Base-by-base conservation (phyloP, 106 monocot genomes). In the Acanthochlamys bracteata region DNA sequence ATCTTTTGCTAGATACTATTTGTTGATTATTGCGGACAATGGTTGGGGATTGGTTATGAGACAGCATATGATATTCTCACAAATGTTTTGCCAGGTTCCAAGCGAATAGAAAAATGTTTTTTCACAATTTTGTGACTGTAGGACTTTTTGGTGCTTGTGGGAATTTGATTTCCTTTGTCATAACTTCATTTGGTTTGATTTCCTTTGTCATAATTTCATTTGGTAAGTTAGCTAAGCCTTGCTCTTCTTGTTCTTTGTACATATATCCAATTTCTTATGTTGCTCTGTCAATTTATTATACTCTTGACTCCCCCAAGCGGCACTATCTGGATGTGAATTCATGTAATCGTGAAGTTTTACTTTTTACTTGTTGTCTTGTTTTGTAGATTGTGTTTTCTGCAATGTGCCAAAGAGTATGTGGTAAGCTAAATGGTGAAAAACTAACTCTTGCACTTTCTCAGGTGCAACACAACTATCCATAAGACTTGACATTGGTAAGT, bases 71-170 rank as follows among this genome's bases (percentile, higher is more conserved):
- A 49, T 49, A 8, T 49, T 49, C 49, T 49, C 17, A 14, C 17
- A 1, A 17, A 49, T 17, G 17, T 10, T 17, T 49, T 17, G 49
- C 20, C 84, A 86, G 91, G 76, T 91, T 91, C 55, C 91, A 86
- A 70, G 91, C 86, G n/a, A 86, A 86, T 68, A 91, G 86, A 80
- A 91, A 91, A 49, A 83, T 80, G 58, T 91, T 91, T 66, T 91
- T 91, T 46, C 86, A 75, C 65, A 91, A 91, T 67, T 86, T 91
- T 54, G 71, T 66, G n/a, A 84, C 81, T 61, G 86, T 91, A 67
- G 68, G 61, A 21, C 60, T 91, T 25, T 86, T 91, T 74, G 91
- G 91, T 76, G 86, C 73, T 12, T 59, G 76, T 74, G 91, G 91
- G 21, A 91, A 86, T 45, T 61, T 91, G 69, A 79, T 91, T 21